Conservation (phyloP, 2,329 filamentous ascomycete genomes). For the Claviceps africana region DNA sequence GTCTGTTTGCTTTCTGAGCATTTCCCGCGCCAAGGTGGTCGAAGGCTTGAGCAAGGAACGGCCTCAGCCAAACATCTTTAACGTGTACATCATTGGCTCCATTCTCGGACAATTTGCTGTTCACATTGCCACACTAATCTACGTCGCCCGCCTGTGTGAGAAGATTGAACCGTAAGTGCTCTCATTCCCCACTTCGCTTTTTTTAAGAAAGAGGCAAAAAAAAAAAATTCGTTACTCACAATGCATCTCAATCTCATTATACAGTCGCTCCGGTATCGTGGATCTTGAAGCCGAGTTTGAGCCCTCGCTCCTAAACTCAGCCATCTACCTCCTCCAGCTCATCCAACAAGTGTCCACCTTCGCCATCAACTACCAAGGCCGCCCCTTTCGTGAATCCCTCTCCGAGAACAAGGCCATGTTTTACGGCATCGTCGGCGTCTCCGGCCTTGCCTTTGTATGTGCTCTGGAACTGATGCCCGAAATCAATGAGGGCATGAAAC, state of each 20-base stretch:
- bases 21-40: constrained; percentile 92
- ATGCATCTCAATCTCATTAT: not conserved
- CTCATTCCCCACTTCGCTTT: not conserved
- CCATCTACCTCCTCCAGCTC: constrained; percentile 90
- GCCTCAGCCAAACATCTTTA: constrained; percentile 97
- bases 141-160: constrained; percentile 82
- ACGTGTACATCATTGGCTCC: constrained; percentile 95
- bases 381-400: constrained; percentile 91
- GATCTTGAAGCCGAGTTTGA: constrained; percentile 92
- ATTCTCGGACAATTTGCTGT: constrained; percentile 95
- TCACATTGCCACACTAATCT: constrained; percentile 87
- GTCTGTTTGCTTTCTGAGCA: constrained; percentile 97
- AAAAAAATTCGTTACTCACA: constrained; percentile 13
- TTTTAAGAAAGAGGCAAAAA: not conserved
- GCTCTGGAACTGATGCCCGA: constrained; percentile 92
- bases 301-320: constrained; percentile 88
- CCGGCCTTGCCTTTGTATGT: constrained; percentile 81
- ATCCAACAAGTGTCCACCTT: constrained; percentile 99
- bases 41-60: constrained; percentile 93
- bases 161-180: constrained; percentile 68
- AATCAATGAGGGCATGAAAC: constrained; percentile 81
- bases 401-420: constrained; percentile 97
- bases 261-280: constrained; percentile 42
- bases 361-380: constrained; percentile 97
- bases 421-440: constrained; percentile 84